phyloP scores from a whole-genome alignment of 768 basidiomycete species.

The Serendipita sp. region DNA sequence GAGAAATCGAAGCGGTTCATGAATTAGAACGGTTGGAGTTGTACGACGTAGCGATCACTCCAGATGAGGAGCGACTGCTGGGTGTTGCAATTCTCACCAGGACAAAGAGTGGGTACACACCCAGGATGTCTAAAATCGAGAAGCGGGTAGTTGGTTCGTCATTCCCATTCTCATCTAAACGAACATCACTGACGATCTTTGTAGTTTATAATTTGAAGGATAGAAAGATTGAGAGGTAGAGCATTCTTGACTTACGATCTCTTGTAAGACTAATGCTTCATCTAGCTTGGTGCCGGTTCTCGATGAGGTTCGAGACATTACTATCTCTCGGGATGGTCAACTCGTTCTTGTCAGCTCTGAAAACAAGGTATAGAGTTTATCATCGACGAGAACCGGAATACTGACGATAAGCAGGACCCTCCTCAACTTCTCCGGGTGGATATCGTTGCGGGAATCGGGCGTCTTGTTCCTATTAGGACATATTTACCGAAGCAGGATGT shows the following conservation, averaged over 20 bases:
- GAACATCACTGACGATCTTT: background rate
- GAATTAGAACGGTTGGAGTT: slow-evolving; percentile 45
- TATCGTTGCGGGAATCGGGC: slow-evolving; percentile 20
- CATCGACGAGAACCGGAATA: background rate
- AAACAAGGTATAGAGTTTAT: slow-evolving; percentile 35
- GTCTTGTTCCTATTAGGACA: slow-evolving; percentile 40
- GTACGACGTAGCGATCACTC: slow-evolving; percentile 55
- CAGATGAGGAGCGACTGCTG: slow-evolving; percentile 45
- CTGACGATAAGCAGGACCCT: slow-evolving; percentile 32
- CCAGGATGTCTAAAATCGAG: slow-evolving; percentile 52
- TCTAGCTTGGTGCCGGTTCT: slow-evolving; percentile 53
- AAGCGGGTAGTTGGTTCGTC: slow-evolving; percentile 55
- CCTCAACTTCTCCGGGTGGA: slow-evolving; percentile 67
- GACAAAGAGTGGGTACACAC: slow-evolving; percentile 45
- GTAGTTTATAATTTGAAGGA: slow-evolving; percentile 52
- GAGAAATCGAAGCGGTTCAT: slow-evolving; percentile 38
- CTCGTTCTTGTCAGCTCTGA: slow-evolving; percentile 59
- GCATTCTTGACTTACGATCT: background rate
- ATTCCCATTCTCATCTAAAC: background rate
- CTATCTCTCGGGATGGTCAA: slow-evolving; percentile 40
- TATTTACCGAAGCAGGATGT: slow-evolving; percentile 53
- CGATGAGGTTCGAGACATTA: slow-evolving; percentile 57
- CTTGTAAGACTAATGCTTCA: slow-evolving; percentile 7
- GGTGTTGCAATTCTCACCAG: slow-evolving; percentile 52
- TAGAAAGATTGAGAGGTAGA: slow-evolving; percentile 49